Conservation (phyloP, 306 rosid genomes). For the Prinsepia uniflora region DNA sequence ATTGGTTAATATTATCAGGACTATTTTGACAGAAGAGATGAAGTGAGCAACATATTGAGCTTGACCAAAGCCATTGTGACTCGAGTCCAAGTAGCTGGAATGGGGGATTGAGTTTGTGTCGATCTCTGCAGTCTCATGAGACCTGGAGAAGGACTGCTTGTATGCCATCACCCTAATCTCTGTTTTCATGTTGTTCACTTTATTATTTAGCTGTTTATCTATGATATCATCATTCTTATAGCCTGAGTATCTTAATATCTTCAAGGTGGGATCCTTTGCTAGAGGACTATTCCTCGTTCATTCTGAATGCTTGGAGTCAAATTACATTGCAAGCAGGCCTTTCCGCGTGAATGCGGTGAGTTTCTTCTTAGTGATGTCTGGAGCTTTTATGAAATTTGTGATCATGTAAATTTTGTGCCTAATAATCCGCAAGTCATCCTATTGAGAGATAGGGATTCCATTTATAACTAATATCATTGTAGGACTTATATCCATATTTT, state of each 20-base stretch:
- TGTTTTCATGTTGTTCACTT: background rate
- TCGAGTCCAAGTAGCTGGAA: slow-evolving; percentile 60
- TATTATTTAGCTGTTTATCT: slow-evolving; percentile 14
- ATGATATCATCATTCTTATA: slow-evolving; percentile 9
- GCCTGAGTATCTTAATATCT: background rate
- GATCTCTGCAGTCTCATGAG: slow-evolving; percentile 90
- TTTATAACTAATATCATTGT: background rate
- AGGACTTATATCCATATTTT: background rate
- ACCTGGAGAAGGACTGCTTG: slow-evolving; percentile 95
- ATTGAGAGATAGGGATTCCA: background rate
- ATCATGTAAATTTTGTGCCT: background rate
- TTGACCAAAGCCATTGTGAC: slow-evolving; percentile 74
- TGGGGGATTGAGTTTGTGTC: slow-evolving; percentile 96
- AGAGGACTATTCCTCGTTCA: slow-evolving; percentile 87
- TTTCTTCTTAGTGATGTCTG: slow-evolving; percentile 3
- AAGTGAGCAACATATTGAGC: slow-evolving; percentile 53
- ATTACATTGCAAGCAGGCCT: slow-evolving; percentile 89
- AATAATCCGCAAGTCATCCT: background rate
- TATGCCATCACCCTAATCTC: slow-evolving; percentile 30
- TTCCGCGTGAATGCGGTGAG: slow-evolving; percentile 93
- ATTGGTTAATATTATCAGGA: slow-evolving; percentile 54
- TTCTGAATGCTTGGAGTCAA: slow-evolving; percentile 91
- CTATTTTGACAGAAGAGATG: slow-evolving; percentile 76
- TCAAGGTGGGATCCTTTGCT: slow-evolving; percentile 89
- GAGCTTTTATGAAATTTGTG: background rate